Evolutionary conservation across 2,329 filamentous ascomycete species (phyloP).

Genomic region (Calonectria multiphialidica): DNA sequence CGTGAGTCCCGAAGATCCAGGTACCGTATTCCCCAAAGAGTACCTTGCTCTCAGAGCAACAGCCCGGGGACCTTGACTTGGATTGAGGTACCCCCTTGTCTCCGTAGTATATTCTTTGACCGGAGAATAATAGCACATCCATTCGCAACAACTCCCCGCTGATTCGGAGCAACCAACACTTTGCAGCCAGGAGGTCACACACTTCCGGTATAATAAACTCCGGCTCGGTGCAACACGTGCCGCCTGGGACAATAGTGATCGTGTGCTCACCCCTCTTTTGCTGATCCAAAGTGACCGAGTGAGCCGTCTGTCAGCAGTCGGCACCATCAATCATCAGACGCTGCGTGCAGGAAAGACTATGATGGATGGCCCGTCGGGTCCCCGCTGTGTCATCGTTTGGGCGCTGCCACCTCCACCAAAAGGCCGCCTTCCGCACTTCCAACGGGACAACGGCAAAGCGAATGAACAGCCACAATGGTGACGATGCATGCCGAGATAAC

Average conservation of each 20-base stretch:
- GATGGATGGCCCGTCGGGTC: background rate
- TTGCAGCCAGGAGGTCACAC: background rate
- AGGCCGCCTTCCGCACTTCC: background rate
- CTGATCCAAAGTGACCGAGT: constrained; percentile 31
- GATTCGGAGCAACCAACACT: background rate
- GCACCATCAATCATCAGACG: constrained; percentile 13
- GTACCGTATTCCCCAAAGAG: background rate
- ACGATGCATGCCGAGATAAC: background rate
- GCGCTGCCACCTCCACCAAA: constrained; percentile 8
- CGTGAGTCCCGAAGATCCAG: constrained; percentile 6
- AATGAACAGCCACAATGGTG: background rate
- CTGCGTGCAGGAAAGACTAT: constrained; percentile 12
- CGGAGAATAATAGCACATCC: background rate
- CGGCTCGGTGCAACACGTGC: background rate
- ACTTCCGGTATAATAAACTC: background rate
- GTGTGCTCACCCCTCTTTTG: constrained; percentile 18
- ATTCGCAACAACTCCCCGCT: background rate
- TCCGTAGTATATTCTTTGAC: background rate
- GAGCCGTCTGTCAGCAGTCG: constrained; percentile 14
- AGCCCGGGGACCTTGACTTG: background rate
- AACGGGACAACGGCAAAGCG: background rate
- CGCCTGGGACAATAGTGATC: constrained; percentile 12
- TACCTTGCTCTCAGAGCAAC: background rate
- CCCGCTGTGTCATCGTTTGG: background rate
- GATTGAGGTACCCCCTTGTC: background rate